Base-by-base conservation (phyloP, 2,329 filamentous ascomycete genomes). In the Pyricularia sp. region DNA sequence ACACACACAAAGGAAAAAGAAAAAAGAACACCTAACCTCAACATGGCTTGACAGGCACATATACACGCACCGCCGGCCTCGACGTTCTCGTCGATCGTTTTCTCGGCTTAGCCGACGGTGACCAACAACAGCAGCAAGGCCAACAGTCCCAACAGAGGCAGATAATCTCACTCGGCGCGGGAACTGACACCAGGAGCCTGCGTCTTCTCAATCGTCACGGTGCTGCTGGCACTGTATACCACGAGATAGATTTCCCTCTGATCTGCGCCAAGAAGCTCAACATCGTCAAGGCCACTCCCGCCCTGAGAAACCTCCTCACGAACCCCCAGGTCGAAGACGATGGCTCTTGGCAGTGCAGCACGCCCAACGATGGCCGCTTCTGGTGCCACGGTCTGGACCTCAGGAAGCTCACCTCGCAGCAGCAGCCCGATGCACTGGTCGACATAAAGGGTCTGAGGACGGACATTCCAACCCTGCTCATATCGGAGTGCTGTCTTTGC, bases 401-500 rank as follows among this genome's bases (percentile, higher is more conserved):
- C 6, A 86, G 93, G 66, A 79, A 83, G 12, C 78, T 94, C 5
- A 77, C 81, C 20, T 66, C 69, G 25, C 26, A 36, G 12, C 68
- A 64, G 58, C 28, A 69, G 68, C 59, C 14, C 14, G 33, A 64
- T 4, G 10, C 61, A 26, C 14, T 68, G 3, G 58, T n/a, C 23
- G 58, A 26, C 36, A 36, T 87, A 4, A 73, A 75, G 25, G 84
- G 84, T 73, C 72, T 88, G 81, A 73, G 86, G 81, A 75, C 79
- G 73, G 74, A 86, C 76, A 28, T 92, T 0, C 93, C 95, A 0
- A 99, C 95, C 0, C 81, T 99, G 10, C 79, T 99, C 28, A 84
- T 99, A 7, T 98, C 94, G 0, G 95, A 99, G 79, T 98, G 95
- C 83, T 99, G 95, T 77, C 85, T 99, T 36, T 92, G 95, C 77